Evolutionary conservation across 257 asterid species (phyloP), one percentile per base, ranked within the genome.

Genomic region (Lycium ferocissimum): DNA sequence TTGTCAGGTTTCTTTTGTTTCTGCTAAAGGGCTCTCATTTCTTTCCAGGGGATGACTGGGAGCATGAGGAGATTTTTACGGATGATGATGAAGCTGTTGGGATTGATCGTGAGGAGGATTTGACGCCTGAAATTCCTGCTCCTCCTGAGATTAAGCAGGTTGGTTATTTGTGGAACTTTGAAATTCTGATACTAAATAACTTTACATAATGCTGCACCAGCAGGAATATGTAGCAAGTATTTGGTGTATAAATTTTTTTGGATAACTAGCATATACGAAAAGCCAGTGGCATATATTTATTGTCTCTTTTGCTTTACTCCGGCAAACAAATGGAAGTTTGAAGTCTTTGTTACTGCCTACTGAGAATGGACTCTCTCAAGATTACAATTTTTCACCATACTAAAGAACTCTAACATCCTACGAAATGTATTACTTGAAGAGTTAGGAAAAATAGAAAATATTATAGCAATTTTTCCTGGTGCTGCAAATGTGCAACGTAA

Each of bases 81-180:
- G 99, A 97, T 88, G 99, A 95, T 84, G 99, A 95, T 88, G 99
- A 97, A 87, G 94, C 94, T 67, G 91, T 91, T 83, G 97, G 91
- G 85, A 90, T 89, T 88, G 95, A 96, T 89, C 97, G 95, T 0
- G 98, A 97, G 86, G 99, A 94, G 83, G 98, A 97, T 85, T 87
- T 97, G 95, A 98, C 98, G 85, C 97, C 98, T 53, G 98, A 97
- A 91, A 91, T 95, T 81, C 98, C 98, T 83, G 98, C 98, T 72
- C 98, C 99, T 73, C 98, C 99, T 18, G 99, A 97, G 89, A 97
- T 97, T 84, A 95, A 94, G 92, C 98, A 95, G 98, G 99, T 93
- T 47, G 70, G 80, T 49, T 33, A 56, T 49, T 17, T 75, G 37
- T 78, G 49, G 49, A 53, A 22, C 51, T 75, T 49, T 26, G 14